Evolutionary conservation across 768 basidiomycete genomes (phyloP), one percentile per base, ranked within the genome.

Genomic region (Dioszegia aurantiaca): DNA sequence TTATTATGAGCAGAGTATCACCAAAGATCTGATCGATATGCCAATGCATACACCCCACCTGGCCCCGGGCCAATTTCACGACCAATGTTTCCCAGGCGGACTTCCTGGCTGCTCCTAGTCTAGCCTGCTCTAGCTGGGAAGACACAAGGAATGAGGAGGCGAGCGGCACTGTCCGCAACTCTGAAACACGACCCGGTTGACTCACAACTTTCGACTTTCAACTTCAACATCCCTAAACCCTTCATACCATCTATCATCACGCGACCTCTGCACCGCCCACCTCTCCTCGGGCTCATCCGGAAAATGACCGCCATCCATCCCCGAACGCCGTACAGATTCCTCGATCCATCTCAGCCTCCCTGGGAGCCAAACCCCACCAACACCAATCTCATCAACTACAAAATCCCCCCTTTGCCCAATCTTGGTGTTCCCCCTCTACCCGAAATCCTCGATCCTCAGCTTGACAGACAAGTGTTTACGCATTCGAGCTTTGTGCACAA

Each of bases 401-500:
- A 19, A 5, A 26, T 57, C 2, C 56, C 56, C 19, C 56, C 56
- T 24, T 9, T 57, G 12, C 56, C 56, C n/a, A 49, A 61, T 30
- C 33, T 47, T 10, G 43, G 33, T 17, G 39, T 67, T 10, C 68
- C 68, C 1, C 57, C 53, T 6, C 55, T 67, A 9, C 68, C 68
- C 11, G 21, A 14, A 1, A 68, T 70, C 19, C 4, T 43, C 10
- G 56, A 68, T 48, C 2, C 6, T 6, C 28, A 31, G 24, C 54
- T 70, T 5, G 48, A 57, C n/a, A 28, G 44, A 16, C 47, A 56
- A 45, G 69, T 68, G 36, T 70, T 63, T 58, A 70, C 64, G 3
- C 69, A 70, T 52, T 55, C 64, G 37, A 64, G 66, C 48, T 61
- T 39, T 21, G 31, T 36, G 26, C 56, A 49, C 27, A 59, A 41